Evolutionary conservation across 805 yeast genomes (phyloP), one percentile per base, ranked within the genome.

Genomic region (Pichia nanzhaoensis): DNA sequence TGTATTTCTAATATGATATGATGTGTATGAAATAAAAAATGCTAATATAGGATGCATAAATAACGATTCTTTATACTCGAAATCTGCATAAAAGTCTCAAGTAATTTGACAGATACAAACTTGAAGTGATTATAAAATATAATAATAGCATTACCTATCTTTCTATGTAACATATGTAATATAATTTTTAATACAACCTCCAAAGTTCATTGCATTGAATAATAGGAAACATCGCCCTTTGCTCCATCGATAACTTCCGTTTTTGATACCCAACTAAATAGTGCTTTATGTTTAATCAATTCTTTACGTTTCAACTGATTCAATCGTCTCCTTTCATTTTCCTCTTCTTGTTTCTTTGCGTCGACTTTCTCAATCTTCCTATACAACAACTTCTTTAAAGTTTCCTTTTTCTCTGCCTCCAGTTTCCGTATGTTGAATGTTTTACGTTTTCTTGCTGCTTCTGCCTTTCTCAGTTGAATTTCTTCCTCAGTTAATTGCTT

Each of bases 381-480:
- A 64, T 86, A 82, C 51, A 91, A 69, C 51, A 91, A 68, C 61
- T 86, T 87, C 61, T 91, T 91, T 52, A 91, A 72, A 0, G 97
- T 90, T 52, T 91, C 97, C 58, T 82, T 77, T 60, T 93, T 93
- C 63, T 93, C 98, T 61, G 87, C 96, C 58, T 90, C 97, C 34
- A 87, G 66, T 51, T 83, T 79, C 65, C 83, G 82, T 56, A 82
- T 89, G 53, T 82, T 80, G 55, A 88, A 74, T 59, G 91, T 90
- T 61, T 84, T 85, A 52, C 99, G 73, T 62, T 89, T 79, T 55
- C 98, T 75, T 0, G 96, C 91, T 55, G 78, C 81, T 60, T 91
- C 99, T 1, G 95, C 86, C 51, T 89, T 80, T 37, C 89, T 75
- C 47, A 87, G 63, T 39, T 84, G 86, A 34, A 80, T 74, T 64